Percentiles rank a stretch among this genome's conserved stretches.
Conservation (phyloP, 2,329 filamentous ascomycete species). For the Didymosphaeria variabile region DNA sequence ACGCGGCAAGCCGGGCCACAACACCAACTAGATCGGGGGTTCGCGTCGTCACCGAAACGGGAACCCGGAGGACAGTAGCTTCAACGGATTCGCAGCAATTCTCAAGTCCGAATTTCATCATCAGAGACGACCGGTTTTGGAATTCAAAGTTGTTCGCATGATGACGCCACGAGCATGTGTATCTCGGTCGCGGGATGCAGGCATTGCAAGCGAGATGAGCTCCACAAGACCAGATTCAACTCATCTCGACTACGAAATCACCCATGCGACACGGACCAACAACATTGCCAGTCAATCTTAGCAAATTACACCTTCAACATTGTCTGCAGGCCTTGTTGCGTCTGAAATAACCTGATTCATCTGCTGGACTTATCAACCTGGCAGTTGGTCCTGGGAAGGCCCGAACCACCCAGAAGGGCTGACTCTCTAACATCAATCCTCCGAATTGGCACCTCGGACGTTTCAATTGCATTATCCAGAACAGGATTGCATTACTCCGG, state of each 20-base stretch:
- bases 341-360: conserved; percentile 21
- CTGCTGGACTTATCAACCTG: conserved; percentile 22
- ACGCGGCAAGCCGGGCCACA: conserved; percentile 42
- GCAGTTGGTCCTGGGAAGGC: conserved; percentile 20
- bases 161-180: conserved; percentile 33
- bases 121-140: background rate
- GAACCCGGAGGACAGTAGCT: conserved; percentile 47
- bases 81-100: conserved; percentile 34
- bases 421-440: conserved; percentile 20
- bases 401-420: conserved; percentile 27
- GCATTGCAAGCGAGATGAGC: conserved; percentile 50
- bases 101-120: conserved; percentile 27
- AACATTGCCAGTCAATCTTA: conserved; percentile 43
- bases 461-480: conserved; percentile 26
- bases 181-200: conserved; percentile 32
- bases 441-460: conserved; percentile 24
- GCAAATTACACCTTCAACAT: conserved; percentile 44
- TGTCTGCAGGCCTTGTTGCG: conserved; percentile 24
- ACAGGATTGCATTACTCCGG: conserved; percentile 23
- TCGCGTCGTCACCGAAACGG: conserved; percentile 48
- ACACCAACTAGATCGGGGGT: conserved; percentile 44
- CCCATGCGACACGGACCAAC: conserved; percentile 34
- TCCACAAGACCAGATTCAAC: conserved; percentile 39
- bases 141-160: conserved; percentile 6
- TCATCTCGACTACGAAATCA: conserved; percentile 39